phyloP scores from a whole-genome alignment of 305 asterid genomes.

The Rubia tinctorum region DNA sequence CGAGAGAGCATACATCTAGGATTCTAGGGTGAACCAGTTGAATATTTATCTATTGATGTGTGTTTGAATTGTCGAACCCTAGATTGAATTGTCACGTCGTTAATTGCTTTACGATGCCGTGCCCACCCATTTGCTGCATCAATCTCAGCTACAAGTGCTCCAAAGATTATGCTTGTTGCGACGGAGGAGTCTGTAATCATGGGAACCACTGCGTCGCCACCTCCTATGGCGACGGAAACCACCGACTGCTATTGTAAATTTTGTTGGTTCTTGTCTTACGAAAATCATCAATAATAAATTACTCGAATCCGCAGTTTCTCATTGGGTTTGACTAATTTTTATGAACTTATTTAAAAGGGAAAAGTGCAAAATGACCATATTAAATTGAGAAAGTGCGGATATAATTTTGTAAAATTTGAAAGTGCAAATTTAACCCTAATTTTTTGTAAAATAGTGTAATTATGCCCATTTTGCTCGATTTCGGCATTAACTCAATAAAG shows the following conservation, averaged over 20 bases:
- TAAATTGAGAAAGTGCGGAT: too few species aligned
- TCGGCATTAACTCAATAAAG: too few species aligned
- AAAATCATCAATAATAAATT: neutral
- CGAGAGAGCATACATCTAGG: too few species aligned
- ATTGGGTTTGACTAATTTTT: too few species aligned
- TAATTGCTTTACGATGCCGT: neutral
- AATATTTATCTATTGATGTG: too few species aligned
- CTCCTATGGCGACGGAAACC: neutral
- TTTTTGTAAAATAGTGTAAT: too few species aligned
- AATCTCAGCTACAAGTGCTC: neutral
- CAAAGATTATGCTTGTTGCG: neutral
- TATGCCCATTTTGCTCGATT: too few species aligned
- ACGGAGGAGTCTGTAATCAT: neutral
- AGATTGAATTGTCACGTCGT: neutral
- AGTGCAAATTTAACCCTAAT: too few species aligned
- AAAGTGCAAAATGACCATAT: too few species aligned
- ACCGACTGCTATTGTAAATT: neutral
- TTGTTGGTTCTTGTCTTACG: neutral
- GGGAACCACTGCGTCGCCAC: neutral
- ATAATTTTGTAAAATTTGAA: too few species aligned
- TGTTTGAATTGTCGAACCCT: neutral
- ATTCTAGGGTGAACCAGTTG: too few species aligned
- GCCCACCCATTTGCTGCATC: neutral
- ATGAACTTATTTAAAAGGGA: too few species aligned
- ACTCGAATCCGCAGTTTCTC: neutral